Conservation (phyloP, 2,329 filamentous ascomycete genomes). For the Cadophora sp. region DNA sequence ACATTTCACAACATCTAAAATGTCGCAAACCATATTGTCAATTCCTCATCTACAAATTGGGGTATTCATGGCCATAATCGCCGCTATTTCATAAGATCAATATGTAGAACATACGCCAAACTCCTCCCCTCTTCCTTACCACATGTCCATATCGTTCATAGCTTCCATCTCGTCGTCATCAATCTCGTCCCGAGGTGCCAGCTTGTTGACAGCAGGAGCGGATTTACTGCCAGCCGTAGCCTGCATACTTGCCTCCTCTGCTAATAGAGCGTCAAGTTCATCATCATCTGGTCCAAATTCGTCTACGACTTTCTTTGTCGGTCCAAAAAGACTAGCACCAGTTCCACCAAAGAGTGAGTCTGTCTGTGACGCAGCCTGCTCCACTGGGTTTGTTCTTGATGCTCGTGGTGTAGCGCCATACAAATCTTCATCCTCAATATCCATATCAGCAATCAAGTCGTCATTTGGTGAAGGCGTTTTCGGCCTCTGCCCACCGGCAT, state of each 20-base stretch:
- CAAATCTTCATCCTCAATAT: conserved; percentile 45
- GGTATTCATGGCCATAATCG: not conserved
- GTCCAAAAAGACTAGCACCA: conserved; percentile 38
- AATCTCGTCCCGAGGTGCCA: conserved; percentile 46
- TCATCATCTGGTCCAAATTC: conserved; percentile 40
- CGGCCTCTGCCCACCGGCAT: conserved; percentile 34
- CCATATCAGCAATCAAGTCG: conserved; percentile 43
- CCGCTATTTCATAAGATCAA: not conserved
- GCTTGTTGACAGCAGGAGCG: conserved; percentile 29
- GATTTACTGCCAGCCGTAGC: conserved; percentile 30
- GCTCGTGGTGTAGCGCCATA: conserved; percentile 59
- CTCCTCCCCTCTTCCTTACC: conserved; percentile 19
- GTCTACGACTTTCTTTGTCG: conserved; percentile 31
- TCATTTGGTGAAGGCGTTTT: conserved; percentile 48
- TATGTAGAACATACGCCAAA: conserved; percentile 11
- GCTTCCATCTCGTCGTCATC: conserved; percentile 58
- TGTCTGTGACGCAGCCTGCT: conserved; percentile 33
- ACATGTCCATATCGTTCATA: conserved; percentile 64
- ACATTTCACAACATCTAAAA: conserved; percentile 6
- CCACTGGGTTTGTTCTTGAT: conserved; percentile 31
- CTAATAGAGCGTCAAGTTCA: conserved; percentile 41
- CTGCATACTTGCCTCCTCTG: conserved; percentile 38
- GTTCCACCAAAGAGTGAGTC: conserved; percentile 36
- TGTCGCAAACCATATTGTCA: not conserved
- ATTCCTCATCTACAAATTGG: not conserved